Conservation (phyloP, 257 asterid species). For the Forsythia viridissima region DNA sequence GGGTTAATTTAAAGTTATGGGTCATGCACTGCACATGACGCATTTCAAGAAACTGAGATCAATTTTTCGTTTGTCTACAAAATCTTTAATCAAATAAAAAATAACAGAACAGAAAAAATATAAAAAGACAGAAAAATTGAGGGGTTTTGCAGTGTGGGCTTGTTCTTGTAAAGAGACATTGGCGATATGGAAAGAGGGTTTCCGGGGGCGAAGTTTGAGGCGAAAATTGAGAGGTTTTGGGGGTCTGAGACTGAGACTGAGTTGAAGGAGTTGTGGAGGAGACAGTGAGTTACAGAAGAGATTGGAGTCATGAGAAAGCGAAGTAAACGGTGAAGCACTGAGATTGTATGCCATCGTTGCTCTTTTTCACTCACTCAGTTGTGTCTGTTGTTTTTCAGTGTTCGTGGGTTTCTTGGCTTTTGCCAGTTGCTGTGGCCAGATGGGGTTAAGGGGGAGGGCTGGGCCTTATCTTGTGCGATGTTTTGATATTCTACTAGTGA, state of each 20-base stretch:
- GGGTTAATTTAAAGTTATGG: too few relatives aligned
- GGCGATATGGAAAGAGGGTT: conserved; percentile 19
- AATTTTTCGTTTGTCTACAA: too few relatives aligned
- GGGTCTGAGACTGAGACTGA: conserved; percentile 30
- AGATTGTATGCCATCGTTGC: conserved; percentile 53
- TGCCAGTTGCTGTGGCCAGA: background rate
- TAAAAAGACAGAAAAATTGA: too few relatives aligned
- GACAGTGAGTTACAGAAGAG: conserved; percentile 47
- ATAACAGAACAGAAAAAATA: too few relatives aligned
- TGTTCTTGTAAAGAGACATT: conserved; percentile 45
- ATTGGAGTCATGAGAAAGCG: conserved; percentile 41
- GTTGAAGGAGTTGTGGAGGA: conserved; percentile 33
- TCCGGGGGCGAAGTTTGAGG: conserved; percentile 32
- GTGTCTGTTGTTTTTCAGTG: background rate
- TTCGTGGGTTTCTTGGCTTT: background rate
- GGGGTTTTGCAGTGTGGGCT: conserved; percentile 4
- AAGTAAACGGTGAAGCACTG: conserved; percentile 40
- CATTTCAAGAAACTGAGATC: too few relatives aligned
- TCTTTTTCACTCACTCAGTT: background rate
- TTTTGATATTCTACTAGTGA: too few relatives aligned
- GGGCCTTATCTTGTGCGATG: background rate
- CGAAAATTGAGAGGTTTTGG: conserved; percentile 30
- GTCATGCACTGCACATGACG: background rate
- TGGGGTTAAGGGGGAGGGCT: background rate
- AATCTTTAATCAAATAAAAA: too few relatives aligned